Evolutionary conservation across 1,284 basidiomycete genomes (phyloP), one percentile per base, ranked within the genome.

Genomic region (Thelephora terrestris): DNA sequence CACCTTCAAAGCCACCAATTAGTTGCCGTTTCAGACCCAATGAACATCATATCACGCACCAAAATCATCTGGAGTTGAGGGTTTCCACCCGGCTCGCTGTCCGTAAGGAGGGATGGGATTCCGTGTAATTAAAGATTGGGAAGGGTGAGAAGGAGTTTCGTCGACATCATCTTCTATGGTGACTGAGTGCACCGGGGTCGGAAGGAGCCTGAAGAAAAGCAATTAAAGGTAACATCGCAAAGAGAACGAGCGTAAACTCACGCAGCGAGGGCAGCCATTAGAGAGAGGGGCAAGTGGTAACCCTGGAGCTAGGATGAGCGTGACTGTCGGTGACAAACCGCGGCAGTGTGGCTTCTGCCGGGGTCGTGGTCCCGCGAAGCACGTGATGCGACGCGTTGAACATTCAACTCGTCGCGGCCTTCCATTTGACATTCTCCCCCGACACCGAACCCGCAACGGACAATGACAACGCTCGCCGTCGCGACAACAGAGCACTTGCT

Each of bases 51-150:
- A 5, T 25, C n/a, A 67, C 76, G 40, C 56, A 85, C 85, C 89
- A 68, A 87, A 98, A 60, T 98, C 93, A 49, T 85, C 84, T 53
- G 78, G 76, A 18, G 75, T 74, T 38, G 76, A 76, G 18, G 95
- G 95, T 60, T 81, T 89, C 95, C 95, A 99, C 51, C 81, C 85
- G 55, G 67, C 73, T 51, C 95, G 77, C 60, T 85, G 81, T 6
- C 94, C 89, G 64, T 98, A 98, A 5, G 83, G 74, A 21, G 90
- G 91, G 32, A 85, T 70, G 36, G 65, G 68, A 36, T 65, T 63
- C 45, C 86, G 71, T 63, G 76, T 61, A 51, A 75, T 68, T 46
- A 85, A 60, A 5, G 74, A 63, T 37, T 56, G 61, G 17, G 73
- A 67, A 10, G 69, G 66, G 25, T 56, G 59, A 10, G 49, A 38